Conservation (phyloP, 140 eudicot species). For the Erigeron philadelphicus region DNA sequence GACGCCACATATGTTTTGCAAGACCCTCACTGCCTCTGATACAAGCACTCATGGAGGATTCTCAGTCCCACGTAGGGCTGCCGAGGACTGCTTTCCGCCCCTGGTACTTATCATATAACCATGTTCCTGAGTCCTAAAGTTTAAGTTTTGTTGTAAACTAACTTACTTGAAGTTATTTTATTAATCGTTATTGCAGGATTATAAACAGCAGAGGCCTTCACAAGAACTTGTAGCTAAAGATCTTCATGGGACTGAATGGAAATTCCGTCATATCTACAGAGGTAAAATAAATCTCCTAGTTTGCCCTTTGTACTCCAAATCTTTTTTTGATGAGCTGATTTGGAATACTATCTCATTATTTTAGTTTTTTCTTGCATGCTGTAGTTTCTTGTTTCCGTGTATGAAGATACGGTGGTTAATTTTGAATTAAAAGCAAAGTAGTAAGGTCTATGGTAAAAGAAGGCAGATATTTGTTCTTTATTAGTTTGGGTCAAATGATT, state of each 20-base stretch:
- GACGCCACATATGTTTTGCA: conserved; percentile 98
- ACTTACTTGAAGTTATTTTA: not conserved
- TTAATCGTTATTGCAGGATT: conserved; percentile 45
- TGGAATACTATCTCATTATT: too few species aligned
- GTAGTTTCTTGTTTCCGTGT: not conserved
- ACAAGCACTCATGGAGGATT: conserved; percentile 99
- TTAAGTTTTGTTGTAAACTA: not conserved
- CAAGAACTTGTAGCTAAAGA: conserved; percentile 97
- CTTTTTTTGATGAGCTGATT: not conserved
- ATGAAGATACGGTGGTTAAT: not conserved
- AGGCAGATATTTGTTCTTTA: not conserved
- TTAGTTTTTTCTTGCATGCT: not conserved
- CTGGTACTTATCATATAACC: conserved; percentile 37
- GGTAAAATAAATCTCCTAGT: conserved; percentile 33
- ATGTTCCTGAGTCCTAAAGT: not conserved
- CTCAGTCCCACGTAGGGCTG: conserved; percentile 97
- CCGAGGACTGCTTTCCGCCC: conserved; percentile 98
- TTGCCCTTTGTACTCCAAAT: conserved; percentile 5
- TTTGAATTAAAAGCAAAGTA: not conserved
- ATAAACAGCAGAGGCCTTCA: conserved; percentile 83
- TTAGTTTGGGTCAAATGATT: not conserved
- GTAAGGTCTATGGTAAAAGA: not conserved
- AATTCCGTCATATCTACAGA: conserved; percentile 84
- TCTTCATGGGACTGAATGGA: conserved; percentile 88
- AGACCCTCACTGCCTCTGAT: conserved; percentile 94